Percentiles rank a stretch among this genome's conserved stretches.
phyloP scores from a whole-genome alignment of 106 monocot genomes.

The Allium fistulosum region DNA sequence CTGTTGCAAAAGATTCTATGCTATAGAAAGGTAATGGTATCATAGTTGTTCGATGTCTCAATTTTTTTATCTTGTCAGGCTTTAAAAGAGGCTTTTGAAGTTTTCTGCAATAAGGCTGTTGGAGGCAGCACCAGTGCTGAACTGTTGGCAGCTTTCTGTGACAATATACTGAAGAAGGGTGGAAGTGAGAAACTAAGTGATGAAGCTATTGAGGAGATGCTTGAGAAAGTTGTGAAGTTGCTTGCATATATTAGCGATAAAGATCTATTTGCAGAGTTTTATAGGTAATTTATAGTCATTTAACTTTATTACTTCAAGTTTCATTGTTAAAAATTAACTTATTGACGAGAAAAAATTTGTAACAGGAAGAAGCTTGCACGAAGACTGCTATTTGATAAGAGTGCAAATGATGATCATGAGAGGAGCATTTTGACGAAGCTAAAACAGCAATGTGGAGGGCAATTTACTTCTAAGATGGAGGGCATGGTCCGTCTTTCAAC shows the following conservation, averaged over 20 bases:
- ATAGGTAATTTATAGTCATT: slow-evolving; percentile 23
- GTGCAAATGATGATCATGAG: slow-evolving; percentile 72
- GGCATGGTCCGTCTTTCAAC: slow-evolving; percentile 45
- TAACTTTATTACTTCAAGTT: too few species aligned
- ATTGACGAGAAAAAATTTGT: neutral
- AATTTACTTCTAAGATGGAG: slow-evolving; percentile 86
- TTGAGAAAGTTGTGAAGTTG: slow-evolving; percentile 62
- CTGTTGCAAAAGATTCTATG: neutral
- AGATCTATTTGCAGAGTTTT: slow-evolving; percentile 67
- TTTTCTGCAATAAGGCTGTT: slow-evolving; percentile 64
- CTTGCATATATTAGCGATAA: slow-evolving; percentile 68
- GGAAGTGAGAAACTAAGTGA: slow-evolving; percentile 62
- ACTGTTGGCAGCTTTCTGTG: slow-evolving; percentile 60
- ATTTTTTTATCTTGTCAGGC: slow-evolving; percentile 20
- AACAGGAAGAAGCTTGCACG: slow-evolving; percentile 68
- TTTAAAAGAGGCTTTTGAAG: slow-evolving; percentile 72
- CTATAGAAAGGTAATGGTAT: neutral
- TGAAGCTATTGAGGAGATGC: slow-evolving; percentile 68
- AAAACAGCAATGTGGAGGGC: slow-evolving; percentile 73
- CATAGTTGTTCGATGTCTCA: neutral
- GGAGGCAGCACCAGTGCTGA: slow-evolving; percentile 61
- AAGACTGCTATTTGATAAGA: slow-evolving; percentile 61
- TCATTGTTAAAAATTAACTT: too few species aligned
- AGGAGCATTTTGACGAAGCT: slow-evolving; percentile 66
- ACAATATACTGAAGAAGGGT: slow-evolving; percentile 65